Conservation (phyloP, 345 rosid genomes). For the Cochlearia excelsa region DNA sequence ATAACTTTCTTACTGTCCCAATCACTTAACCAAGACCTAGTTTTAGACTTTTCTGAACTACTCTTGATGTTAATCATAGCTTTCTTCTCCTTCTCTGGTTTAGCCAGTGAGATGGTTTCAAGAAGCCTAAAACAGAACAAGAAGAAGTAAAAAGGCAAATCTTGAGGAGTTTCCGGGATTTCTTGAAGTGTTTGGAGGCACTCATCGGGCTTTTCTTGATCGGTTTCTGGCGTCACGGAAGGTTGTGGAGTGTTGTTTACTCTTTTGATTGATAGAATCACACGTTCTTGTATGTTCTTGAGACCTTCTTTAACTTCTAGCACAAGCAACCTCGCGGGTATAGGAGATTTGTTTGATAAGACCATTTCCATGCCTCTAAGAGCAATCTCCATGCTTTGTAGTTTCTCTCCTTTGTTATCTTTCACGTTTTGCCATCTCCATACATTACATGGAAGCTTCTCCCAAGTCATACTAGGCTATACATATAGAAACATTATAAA, state of each 20-base stretch:
- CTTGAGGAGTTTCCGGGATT: slow-evolving; percentile 46
- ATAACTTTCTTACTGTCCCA: slow-evolving; percentile 43
- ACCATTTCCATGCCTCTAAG: slow-evolving; percentile 87
- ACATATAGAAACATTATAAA: slow-evolving; percentile 9
- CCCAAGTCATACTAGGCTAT: slow-evolving; percentile 83
- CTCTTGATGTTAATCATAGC: slow-evolving; percentile 4
- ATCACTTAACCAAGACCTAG: slow-evolving; percentile 22
- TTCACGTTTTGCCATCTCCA: slow-evolving; percentile 41
- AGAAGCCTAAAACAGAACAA: slow-evolving; percentile 67
- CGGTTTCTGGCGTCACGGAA: slow-evolving; percentile 53
- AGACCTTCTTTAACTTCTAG: slow-evolving; percentile 44
- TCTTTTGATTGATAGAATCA: slow-evolving; percentile 40
- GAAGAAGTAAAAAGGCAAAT: slow-evolving; percentile 72
- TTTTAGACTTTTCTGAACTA: slow-evolving; percentile 2
- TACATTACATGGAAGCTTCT: slow-evolving; percentile 59
- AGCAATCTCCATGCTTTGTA: slow-evolving; percentile 54
- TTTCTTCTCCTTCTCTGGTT: slow-evolving; percentile 24
- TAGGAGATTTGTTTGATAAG: slow-evolving; percentile 38
- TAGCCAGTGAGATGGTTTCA: slow-evolving; percentile 37
- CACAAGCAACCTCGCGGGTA: slow-evolving; percentile 37
- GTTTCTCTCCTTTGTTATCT: slow-evolving; percentile 44
- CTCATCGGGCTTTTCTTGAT: slow-evolving; percentile 34
- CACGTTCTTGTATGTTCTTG: slow-evolving; percentile 45
- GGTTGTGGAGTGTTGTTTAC: slow-evolving; percentile 40
- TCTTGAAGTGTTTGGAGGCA: slow-evolving; percentile 48